These are phyloP conservation scores for Eucalyptus regnans DNA, from an alignment of 345 rosid genomes.

Conservation along the genomic window DNA sequence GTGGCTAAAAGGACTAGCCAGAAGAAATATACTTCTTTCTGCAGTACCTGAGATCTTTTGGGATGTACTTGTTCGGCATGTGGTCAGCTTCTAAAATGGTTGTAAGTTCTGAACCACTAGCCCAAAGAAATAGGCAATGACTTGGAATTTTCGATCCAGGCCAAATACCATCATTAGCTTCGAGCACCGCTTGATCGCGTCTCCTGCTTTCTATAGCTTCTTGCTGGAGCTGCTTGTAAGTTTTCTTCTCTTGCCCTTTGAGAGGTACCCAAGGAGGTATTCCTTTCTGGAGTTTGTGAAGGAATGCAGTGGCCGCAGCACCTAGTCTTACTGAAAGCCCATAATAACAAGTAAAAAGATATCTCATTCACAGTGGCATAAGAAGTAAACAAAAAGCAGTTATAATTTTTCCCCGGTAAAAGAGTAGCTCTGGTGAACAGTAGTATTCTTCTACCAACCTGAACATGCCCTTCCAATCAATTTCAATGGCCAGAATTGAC, in stretches of 20 bases:
- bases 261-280: conserved; percentile 85
- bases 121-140: conserved; percentile 92
- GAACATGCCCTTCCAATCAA: neutral
- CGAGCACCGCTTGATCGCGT: conserved; percentile 73
- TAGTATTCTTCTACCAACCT: neutral
- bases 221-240: conserved; percentile 67
- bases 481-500: neutral
- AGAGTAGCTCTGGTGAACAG: neutral
- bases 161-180: conserved; percentile 89
- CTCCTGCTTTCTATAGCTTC: conserved; percentile 79
- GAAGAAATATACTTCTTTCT: neutral
- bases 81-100: conserved; percentile 63
- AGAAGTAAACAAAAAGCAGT: neutral
- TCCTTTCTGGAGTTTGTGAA: conserved; percentile 84
- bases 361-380: neutral
- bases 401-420: neutral
- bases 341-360: neutral
- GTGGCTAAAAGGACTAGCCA: neutral
- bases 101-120: conserved; percentile 81
- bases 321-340: conserved; percentile 67
- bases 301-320: conserved; percentile 74
- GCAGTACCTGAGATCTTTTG: conserved; percentile 65
- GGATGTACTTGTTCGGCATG: conserved; percentile 93
- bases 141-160: conserved; percentile 85
- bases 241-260: conserved; percentile 67